Evolutionary conservation across 176 grass and related monocot species (phyloP), one percentile per base, ranked within the genome.

Genomic region (Alloteropsis semialata): DNA sequence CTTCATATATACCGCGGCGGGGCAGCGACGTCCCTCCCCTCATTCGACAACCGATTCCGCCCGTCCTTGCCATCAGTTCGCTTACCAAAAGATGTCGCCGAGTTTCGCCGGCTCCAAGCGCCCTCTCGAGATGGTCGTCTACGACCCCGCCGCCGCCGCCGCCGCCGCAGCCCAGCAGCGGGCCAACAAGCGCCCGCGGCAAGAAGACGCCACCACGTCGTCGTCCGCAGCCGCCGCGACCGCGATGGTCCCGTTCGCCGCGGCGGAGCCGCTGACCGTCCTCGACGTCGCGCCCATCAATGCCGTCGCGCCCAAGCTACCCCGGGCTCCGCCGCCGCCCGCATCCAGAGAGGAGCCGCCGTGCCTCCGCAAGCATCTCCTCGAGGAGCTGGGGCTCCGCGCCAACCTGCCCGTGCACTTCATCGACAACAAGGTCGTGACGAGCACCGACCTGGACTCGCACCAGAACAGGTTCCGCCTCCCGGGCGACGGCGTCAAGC

Each of bases 401-500:
- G 0, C 10, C 21, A 77, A 86, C 68, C 69, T 80, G 25, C 10
- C 34, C 8, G 45, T 86, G 45, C 44, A 74, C 67, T 86, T 74
- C 84, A 45, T 86, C 77, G 68, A 3, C 46, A 67, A 32, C 5
- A 86, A 75, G 53, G 0, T 3, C n/a, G 4, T 87, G 17, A 77
- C 72, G 32, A 0, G 0, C 30, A 76, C 72, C n/a, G 79, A 87
- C 43, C 48, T 87, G 51, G 24, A 70, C 63, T 5, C 29, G 72
- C 85, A 77, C 41, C 79, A 82, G 79, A 87, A 76, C 85, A 78
- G 85, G 39, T 68, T 87, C 78, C 70, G 60, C 78, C 8, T 87
- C 71, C 85, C 85, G 16, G 19, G 0, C 3, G 61, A 30, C 4
- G 42, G 53, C 54, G 79, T 39, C 27, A 2, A 13, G 1, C 5